phyloP scores from a whole-genome alignment of 192 early-diverging fungal species.

The Hyaloraphidium curvatum region DNA sequence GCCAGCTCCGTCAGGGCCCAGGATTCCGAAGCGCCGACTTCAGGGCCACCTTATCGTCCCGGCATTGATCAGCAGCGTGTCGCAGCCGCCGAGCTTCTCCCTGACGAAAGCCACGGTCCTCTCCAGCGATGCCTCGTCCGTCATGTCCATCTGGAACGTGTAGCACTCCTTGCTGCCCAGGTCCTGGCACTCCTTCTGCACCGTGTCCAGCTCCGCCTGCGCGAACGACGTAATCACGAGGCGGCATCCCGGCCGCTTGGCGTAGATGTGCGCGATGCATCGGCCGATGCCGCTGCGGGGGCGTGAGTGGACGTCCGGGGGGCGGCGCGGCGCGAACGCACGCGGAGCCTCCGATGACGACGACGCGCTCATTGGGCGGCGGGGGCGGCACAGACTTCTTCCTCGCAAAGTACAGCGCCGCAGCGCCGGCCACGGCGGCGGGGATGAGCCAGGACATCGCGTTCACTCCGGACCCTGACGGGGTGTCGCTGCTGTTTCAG shows the following conservation, averaged over 20 bases:
- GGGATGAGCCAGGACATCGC: too few species aligned
- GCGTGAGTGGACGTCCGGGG: too few species aligned
- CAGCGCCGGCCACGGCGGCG: too few species aligned
- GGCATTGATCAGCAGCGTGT: slow-evolving; percentile 2
- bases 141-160: background rate
- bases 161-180: background rate
- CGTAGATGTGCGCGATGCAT: slow-evolving; percentile 1
- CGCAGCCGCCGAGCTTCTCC: background rate
- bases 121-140: background rate
- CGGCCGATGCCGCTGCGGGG: slow-evolving; percentile 2
- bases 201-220: background rate
- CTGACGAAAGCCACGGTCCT: background rate
- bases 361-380: slow-evolving; percentile 1
- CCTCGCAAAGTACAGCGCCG: too few species aligned
- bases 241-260: background rate
- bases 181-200: background rate
- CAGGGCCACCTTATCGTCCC: too few species aligned
- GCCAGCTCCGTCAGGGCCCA: too few species aligned
- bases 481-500: too few species aligned
- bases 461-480: too few species aligned
- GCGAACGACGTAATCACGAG: background rate
- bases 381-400: too few species aligned
- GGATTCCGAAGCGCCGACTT: too few species aligned
- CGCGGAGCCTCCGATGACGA: background rate
- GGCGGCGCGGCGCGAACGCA: too few species aligned